A percentile compares a stretch with the other conserved stretches of the same genome.
These are phyloP conservation scores for Lithocarpus polystachyus DNA, from an alignment of 306 rosid genomes.

Conservation along the genomic window DNA sequence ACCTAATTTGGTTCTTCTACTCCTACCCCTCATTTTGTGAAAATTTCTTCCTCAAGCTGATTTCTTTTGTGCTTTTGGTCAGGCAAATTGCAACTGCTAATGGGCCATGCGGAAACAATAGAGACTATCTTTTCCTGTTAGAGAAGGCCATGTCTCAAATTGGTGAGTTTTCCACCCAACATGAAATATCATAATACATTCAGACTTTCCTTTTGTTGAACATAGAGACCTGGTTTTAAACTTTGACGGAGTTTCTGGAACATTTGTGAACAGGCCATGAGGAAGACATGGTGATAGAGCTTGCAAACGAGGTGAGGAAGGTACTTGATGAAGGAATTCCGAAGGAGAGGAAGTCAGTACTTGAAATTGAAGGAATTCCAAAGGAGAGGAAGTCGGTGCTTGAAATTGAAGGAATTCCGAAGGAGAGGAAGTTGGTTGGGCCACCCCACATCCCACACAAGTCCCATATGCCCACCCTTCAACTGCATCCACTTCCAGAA, in stretches of 20 bases:
- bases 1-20: neutral
- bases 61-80: conserved; percentile 17
- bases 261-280: conserved; percentile 65
- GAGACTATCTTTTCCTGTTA: conserved; percentile 73
- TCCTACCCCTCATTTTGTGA: neutral
- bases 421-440: conserved; percentile 50
- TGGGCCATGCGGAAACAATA: conserved; percentile 96
- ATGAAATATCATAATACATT: neutral
- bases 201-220: neutral
- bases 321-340: conserved; percentile 49
- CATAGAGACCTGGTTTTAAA: neutral
- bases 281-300: conserved; percentile 81
- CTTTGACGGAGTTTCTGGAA: neutral
- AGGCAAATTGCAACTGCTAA: conserved; percentile 96
- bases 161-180: conserved; percentile 40
- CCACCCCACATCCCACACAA: conserved; percentile 49
- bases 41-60: neutral
- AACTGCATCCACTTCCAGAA: conserved; percentile 65
- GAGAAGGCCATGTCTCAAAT: conserved; percentile 86
- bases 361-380: conserved; percentile 39
- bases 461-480: conserved; percentile 51
- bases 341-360: conserved; percentile 54
- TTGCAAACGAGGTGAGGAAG: conserved; percentile 87
- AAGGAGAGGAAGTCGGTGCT: conserved; percentile 59
- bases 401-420: conserved; percentile 33